These are phyloP conservation scores for Diplodia corticola DNA, from an alignment of 2,329 filamentous ascomycete species.

Conservation along the genomic window DNA sequence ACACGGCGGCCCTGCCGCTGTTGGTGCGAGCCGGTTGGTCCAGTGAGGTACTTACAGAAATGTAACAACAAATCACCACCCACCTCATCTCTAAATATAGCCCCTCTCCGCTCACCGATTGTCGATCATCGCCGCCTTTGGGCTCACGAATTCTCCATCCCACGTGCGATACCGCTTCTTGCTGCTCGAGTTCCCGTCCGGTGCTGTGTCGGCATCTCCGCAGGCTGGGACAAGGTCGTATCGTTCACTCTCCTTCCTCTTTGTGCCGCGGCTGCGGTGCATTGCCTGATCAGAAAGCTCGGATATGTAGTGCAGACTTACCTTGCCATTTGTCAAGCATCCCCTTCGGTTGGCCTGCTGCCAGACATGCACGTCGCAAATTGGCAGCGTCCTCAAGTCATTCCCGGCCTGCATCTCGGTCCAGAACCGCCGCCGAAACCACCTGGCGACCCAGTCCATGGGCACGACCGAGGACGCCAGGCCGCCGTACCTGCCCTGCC, in stretches of 20 bases:
- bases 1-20: neutral
- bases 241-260: neutral
- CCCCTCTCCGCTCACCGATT: slow-evolving; percentile 8
- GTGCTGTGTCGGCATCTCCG: neutral
- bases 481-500: slow-evolving; percentile 28
- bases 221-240: neutral
- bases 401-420: slow-evolving; percentile 26
- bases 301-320: neutral
- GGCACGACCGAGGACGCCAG: slow-evolving; percentile 36
- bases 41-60: slow-evolving; percentile 6
- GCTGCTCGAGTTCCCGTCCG: neutral
- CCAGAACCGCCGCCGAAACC: slow-evolving; percentile 41
- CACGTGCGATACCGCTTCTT: neutral
- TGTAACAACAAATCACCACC: slow-evolving; percentile 17
- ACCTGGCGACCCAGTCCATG: slow-evolving; percentile 38
- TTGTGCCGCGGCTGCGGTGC: neutral
- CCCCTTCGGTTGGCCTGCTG: neutral
- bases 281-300: neutral
- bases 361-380: neutral
- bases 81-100: slow-evolving; percentile 15
- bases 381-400: slow-evolving; percentile 29
- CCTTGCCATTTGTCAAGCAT: neutral
- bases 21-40: slow-evolving; percentile 2
- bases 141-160: neutral
- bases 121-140: slow-evolving; percentile 2